phyloP scores from a whole-genome alignment of 1,284 basidiomycete species.

The Cutaneotrichosporon cyanovorans region DNA sequence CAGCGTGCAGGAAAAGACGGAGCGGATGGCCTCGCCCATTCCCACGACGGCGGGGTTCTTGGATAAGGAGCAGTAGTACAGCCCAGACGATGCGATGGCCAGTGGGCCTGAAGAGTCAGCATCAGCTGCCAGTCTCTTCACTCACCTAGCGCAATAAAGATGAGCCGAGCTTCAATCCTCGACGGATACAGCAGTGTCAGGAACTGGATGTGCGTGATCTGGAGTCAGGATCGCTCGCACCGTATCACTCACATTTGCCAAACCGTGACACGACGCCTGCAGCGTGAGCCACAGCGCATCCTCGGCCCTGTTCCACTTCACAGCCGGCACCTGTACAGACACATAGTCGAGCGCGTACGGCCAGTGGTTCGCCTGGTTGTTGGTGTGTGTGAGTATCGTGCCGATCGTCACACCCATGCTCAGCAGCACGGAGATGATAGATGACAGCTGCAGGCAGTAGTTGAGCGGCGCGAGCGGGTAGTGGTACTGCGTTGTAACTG shows the following conservation, averaged over 20 bases:
- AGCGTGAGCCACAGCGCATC: conserved; percentile 77
- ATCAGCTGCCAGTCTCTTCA: background rate
- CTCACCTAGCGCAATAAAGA: conserved; percentile 72
- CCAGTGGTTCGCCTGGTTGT: conserved; percentile 64
- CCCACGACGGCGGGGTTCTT: conserved; percentile 28
- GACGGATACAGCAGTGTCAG: conserved; percentile 93
- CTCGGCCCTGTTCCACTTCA: conserved; percentile 60
- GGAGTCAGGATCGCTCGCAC: conserved; percentile 1
- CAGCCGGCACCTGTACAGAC: conserved; percentile 68
- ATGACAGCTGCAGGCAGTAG: conserved; percentile 78
- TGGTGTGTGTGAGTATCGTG: conserved; percentile 60
- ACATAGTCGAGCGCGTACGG: conserved; percentile 94
- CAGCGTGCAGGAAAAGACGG: conserved; percentile 54
- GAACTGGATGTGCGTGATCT: conserved; percentile 98
- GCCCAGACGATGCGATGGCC: conserved; percentile 72
- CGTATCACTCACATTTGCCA: conserved; percentile 63
- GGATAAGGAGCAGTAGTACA: conserved; percentile 73
- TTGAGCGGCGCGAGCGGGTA: conserved; percentile 88
- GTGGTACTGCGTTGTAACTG: conserved; percentile 87
- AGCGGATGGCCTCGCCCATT: conserved; percentile 18
- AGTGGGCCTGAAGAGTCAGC: conserved; percentile 59
- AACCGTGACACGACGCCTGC: conserved; percentile 72
- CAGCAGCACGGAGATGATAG: conserved; percentile 69
- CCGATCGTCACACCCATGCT: conserved; percentile 68
- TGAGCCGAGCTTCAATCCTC: conserved; percentile 77